Evolutionary conservation across 345 rosid genomes (phyloP).

Genomic region (Sonneratia caseolaris): DNA sequence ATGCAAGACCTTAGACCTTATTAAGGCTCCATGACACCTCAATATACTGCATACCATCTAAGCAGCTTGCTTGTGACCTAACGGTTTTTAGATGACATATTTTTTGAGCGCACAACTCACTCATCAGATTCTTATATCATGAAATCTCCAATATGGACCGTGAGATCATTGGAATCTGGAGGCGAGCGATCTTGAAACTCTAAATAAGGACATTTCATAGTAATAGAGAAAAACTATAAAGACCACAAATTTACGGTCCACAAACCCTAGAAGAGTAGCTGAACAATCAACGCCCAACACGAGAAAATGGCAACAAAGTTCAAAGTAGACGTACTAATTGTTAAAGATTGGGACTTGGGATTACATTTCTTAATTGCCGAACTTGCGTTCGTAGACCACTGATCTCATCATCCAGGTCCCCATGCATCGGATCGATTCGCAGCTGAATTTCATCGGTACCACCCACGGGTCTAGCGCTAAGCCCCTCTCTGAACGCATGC

Average conservation of each 20-base stretch:
- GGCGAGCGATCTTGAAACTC: not conserved
- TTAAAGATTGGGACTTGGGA: not conserved
- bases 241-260: not conserved
- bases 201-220: not conserved
- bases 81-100: too few species aligned
- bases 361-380: constrained; percentile 55
- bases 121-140: too few species aligned
- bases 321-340: not conserved
- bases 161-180: not conserved
- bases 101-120: too few species aligned
- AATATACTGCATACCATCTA: too few species aligned
- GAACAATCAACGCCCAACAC: not conserved
- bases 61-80: too few species aligned
- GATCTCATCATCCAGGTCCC: constrained; percentile 75
- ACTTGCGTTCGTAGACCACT: constrained; percentile 76
- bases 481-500: constrained; percentile 36
- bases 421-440: constrained; percentile 82
- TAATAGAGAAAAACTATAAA: not conserved
- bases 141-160: too few species aligned
- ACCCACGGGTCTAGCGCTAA: constrained; percentile 59
- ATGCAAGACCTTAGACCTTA: not conserved
- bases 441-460: constrained; percentile 79
- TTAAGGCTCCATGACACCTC: not conserved
- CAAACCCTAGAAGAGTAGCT: not conserved
- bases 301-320: not conserved